Evolutionary conservation across 1,284 basidiomycete genomes (phyloP).

Genomic region (Porodaedalea pini): DNA sequence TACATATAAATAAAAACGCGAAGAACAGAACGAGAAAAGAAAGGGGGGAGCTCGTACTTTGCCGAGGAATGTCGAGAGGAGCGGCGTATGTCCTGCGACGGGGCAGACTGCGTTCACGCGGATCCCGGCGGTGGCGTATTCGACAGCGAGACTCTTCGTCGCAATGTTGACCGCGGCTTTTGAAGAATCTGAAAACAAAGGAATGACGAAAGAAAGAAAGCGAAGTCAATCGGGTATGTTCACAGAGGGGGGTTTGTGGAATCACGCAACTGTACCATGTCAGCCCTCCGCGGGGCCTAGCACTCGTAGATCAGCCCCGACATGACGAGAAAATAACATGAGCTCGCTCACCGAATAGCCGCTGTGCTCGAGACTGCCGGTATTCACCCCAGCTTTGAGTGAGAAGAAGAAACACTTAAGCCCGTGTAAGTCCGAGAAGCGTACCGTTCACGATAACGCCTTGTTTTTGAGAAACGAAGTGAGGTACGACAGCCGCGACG

Average conservation of each 20-base stretch:
- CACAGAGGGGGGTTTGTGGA: too few relatives aligned
- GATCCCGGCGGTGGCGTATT: slow-evolving; percentile 10
- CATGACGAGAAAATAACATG: background rate
- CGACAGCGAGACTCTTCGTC: slow-evolving; percentile 14
- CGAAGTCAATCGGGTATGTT: too few relatives aligned
- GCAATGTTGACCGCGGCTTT: slow-evolving; percentile 13
- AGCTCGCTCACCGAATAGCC: slow-evolving; percentile 7
- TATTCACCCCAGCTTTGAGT: background rate
- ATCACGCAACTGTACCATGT: slow-evolving; percentile 20
- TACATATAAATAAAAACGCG: background rate
- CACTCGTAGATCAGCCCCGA: background rate
- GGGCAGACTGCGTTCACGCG: slow-evolving; percentile 18
- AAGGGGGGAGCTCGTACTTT: slow-evolving; percentile 6
- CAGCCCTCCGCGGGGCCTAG: slow-evolving; percentile 18
- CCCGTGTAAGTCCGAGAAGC: background rate
- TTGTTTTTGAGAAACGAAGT: slow-evolving; percentile 14
- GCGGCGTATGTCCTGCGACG: slow-evolving; percentile 16
- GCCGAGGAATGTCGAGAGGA: slow-evolving; percentile 17
- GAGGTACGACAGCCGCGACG: slow-evolving; percentile 15
- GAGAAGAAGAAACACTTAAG: background rate
- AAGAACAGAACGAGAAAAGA: background rate
- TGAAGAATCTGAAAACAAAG: slow-evolving; percentile 4
- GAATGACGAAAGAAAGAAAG: background rate
- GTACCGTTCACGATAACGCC: slow-evolving; percentile 15
- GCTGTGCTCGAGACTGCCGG: slow-evolving; percentile 17